Evolutionary conservation across 305 asterid species (phyloP).

Genomic region (Fraxinus angustifolia): DNA sequence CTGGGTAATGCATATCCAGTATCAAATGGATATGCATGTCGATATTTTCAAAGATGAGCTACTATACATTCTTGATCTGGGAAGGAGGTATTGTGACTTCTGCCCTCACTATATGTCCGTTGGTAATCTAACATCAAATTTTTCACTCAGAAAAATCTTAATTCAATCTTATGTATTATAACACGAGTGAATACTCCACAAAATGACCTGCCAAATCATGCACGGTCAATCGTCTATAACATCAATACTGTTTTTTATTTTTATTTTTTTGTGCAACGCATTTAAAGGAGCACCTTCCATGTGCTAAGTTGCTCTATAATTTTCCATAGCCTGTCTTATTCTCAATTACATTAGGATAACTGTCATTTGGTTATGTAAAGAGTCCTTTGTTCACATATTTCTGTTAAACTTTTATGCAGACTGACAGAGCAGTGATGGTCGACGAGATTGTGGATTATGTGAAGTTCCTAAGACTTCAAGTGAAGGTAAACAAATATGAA

Average conservation of each 20-base stretch:
- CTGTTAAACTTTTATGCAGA: slow-evolving; percentile 38
- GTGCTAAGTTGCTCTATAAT: background rate
- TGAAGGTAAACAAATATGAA: slow-evolving; percentile 57
- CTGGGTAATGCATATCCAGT: background rate
- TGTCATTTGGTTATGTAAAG: background rate
- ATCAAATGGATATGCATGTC: background rate
- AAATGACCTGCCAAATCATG: background rate
- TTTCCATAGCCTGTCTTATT: background rate
- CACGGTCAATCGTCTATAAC: background rate
- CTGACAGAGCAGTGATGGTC: slow-evolving; percentile 96
- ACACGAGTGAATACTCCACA: background rate
- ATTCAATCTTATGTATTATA: background rate
- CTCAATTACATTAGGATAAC: background rate
- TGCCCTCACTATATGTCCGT: background rate
- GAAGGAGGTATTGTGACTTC: background rate
- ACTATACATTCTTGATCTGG: background rate
- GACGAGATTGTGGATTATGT: slow-evolving; percentile 97
- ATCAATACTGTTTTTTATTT: background rate
- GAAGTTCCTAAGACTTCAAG: slow-evolving; percentile 92
- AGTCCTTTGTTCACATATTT: background rate
- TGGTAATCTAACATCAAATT: background rate
- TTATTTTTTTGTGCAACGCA: background rate
- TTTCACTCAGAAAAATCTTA: background rate
- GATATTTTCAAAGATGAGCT: background rate
- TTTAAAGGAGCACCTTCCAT: background rate